Base-by-base conservation (phyloP, 1,284 basidiomycete genomes). In the Ceratobasidium sp. region DNA sequence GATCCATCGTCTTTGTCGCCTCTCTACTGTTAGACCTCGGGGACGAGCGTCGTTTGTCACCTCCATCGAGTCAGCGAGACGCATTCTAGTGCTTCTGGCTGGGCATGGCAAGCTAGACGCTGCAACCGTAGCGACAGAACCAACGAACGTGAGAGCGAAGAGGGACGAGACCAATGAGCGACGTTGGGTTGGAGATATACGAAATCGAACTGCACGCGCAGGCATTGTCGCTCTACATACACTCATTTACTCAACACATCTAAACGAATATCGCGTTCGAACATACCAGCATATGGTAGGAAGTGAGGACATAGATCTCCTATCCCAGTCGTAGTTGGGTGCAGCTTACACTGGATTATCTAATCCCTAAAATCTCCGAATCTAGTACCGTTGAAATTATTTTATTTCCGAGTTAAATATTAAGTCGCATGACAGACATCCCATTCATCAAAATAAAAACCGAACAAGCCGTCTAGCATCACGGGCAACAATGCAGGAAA, bases 91-190 rank as follows among this genome's bases (percentile, higher is more conserved):
- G 33, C 67, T 78, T 38, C 62, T 76, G 17, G 89, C 92, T 10
- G 94, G 93, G 81, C 94, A 95, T 78, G 93, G 93, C 54, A 95
- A 85, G 82, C 89, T 90, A 26, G 93, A 94, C 28, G 92, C 92
- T 6, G 92, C 92, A n/a, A 95, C 94, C 65, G 93, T 95, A 79
- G 93, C 80, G 78, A 94, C 88, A 26, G 92, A 89, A 26, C 91
- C 92, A 82, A 93, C 85, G 84, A 93, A 93, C 2, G 94, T 95
- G 82, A 93, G 84, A 80, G 89, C 91, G 84, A 95, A 95, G 79
- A 95, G 90, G 52, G 91, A 90, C 23, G 94, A 91, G 81, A 94
- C 87, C 85, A 94, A 88, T 81, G 89, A 89, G 82, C 93, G 93
- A 77, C 90, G 90, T 84, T 90, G 91, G 85, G 81, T 84, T 83